A percentile compares a stretch with the other conserved stretches of the same genome.
Evolutionary conservation across 1,284 basidiomycete genomes (phyloP).

Genomic region (Trichosporon coremiiforme): DNA sequence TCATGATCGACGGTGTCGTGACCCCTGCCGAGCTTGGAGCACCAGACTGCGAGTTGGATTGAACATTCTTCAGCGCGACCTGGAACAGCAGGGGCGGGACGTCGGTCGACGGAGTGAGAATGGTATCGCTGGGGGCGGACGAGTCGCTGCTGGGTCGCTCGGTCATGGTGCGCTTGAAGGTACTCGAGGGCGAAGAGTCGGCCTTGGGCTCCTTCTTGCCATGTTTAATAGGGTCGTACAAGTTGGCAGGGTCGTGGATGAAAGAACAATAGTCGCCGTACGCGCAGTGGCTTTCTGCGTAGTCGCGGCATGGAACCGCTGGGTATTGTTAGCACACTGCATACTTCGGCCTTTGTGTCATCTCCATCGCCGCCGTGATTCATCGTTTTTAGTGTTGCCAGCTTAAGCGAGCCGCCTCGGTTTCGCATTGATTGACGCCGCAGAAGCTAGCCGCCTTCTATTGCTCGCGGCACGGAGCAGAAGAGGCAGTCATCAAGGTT

Average conservation of each 20-base stretch:
- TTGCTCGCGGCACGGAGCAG: neutral
- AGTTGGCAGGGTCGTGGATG: slow-evolving; percentile 41
- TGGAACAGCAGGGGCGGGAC: neutral
- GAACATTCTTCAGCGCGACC: neutral
- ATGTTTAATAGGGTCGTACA: slow-evolving; percentile 25
- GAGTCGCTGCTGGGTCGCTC: slow-evolving; percentile 18
- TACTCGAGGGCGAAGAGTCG: neutral
- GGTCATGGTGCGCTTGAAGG: slow-evolving; percentile 24
- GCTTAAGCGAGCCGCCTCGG: neutral
- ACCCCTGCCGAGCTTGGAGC: neutral
- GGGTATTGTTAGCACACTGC: slow-evolving; percentile 21
- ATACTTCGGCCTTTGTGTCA: neutral
- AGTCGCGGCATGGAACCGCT: slow-evolving; percentile 54
- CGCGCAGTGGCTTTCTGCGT: slow-evolving; percentile 46
- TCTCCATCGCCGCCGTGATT: neutral
- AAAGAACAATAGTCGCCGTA: slow-evolving; percentile 57
- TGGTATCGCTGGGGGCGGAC: neutral
- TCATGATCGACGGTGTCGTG: neutral
- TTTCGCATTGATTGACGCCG: neutral
- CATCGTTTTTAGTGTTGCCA: neutral
- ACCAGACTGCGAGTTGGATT: neutral
- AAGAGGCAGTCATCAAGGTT: neutral
- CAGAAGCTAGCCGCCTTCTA: neutral
- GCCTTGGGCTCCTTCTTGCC: slow-evolving; percentile 31
- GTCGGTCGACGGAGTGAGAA: neutral